Conservation (phyloP, 805 yeast species). For the Kodamaea leandrae region DNA sequence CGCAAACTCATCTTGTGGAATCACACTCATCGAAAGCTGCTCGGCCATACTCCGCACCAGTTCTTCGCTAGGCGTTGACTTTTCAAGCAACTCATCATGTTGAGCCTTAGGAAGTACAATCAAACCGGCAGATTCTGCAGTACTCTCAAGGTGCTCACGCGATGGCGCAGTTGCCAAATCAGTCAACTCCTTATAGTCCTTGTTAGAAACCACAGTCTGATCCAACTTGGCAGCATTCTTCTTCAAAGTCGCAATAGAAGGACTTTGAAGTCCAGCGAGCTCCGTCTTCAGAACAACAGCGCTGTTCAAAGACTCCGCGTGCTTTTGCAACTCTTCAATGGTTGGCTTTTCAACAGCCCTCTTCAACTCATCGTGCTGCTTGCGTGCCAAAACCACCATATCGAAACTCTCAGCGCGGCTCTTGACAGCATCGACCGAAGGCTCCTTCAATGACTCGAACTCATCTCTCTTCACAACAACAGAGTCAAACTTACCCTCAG, state of each 20-base stretch:
- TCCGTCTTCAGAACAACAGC: slow-evolving; percentile 14
- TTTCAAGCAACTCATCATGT: slow-evolving; percentile 17
- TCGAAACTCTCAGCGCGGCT: slow-evolving; percentile 3
- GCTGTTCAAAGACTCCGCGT: slow-evolving; percentile 17
- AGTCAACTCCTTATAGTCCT: slow-evolving; percentile 15
- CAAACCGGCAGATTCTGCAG: slow-evolving; percentile 15
- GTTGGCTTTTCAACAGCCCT: slow-evolving; percentile 23
- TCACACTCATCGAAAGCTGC: slow-evolving; percentile 7
- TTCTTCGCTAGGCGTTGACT: slow-evolving; percentile 7
- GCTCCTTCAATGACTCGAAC: slow-evolving; percentile 13
- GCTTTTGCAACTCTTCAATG: slow-evolving; percentile 25
- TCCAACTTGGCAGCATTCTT: slow-evolving; percentile 19
- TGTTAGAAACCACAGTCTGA: slow-evolving; percentile 13
- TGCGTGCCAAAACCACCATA: slow-evolving; percentile 1
- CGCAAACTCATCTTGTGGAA: slow-evolving; percentile 11
- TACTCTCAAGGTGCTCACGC: slow-evolving; percentile 15
- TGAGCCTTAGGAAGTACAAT: slow-evolving; percentile 17
- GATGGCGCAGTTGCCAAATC: slow-evolving; percentile 14
- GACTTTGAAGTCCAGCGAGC: slow-evolving; percentile 16
- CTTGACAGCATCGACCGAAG: slow-evolving; percentile 1
- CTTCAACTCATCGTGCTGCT: slow-evolving; percentile 14
- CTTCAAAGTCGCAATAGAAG: slow-evolving; percentile 29
- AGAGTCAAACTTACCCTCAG: slow-evolving; percentile 1
- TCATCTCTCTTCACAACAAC: slow-evolving; percentile 14
- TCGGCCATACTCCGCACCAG: slow-evolving; percentile 1